These are phyloP conservation scores for Boletus insuetus DNA, from an alignment of 768 basidiomycete species.

Conservation along the genomic window DNA sequence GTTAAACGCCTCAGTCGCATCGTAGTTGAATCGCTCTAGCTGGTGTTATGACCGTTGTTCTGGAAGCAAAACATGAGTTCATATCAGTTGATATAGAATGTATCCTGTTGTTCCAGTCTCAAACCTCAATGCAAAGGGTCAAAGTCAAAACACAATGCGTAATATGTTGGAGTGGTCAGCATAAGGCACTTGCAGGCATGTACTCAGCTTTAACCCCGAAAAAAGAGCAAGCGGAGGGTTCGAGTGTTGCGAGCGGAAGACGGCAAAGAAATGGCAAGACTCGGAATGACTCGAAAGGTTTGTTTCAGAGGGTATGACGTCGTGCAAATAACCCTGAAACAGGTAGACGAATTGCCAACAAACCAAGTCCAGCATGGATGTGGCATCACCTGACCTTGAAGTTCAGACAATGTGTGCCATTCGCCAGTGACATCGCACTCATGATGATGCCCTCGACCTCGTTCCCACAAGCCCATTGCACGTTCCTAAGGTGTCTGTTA, in stretches of 20 bases:
- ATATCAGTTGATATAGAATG: conserved; percentile 55
- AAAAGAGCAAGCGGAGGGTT: no score
- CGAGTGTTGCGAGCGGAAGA: no score
- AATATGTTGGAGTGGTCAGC: conserved; percentile 60
- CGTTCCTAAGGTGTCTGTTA: conserved; percentile 55
- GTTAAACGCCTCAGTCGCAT: conserved; percentile 50
- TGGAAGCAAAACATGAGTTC: conserved; percentile 3
- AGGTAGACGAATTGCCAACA: conserved; percentile 42
- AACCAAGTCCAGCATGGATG: not conserved
- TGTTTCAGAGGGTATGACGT: conserved; percentile 44
- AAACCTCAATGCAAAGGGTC: conserved; percentile 51
- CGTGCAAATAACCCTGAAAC: conserved; percentile 52
- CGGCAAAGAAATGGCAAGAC: not conserved
- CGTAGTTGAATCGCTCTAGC: conserved; percentile 56
- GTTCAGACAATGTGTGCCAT: conserved; percentile 30
- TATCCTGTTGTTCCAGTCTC: conserved; percentile 48
- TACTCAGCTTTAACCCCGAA: no score
- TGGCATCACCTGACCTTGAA: conserved; percentile 37
- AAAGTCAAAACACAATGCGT: conserved; percentile 55
- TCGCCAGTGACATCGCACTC: not conserved
- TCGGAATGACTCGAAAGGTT: conserved; percentile 41
- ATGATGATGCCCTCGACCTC: conserved; percentile 41
- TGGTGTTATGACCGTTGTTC: not conserved
- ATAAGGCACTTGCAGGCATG: conserved; percentile 44
- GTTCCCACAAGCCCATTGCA: conserved; percentile 57